phyloP scores from a whole-genome alignment of 2,329 filamentous ascomycete species.

The Aphanocladium album region DNA sequence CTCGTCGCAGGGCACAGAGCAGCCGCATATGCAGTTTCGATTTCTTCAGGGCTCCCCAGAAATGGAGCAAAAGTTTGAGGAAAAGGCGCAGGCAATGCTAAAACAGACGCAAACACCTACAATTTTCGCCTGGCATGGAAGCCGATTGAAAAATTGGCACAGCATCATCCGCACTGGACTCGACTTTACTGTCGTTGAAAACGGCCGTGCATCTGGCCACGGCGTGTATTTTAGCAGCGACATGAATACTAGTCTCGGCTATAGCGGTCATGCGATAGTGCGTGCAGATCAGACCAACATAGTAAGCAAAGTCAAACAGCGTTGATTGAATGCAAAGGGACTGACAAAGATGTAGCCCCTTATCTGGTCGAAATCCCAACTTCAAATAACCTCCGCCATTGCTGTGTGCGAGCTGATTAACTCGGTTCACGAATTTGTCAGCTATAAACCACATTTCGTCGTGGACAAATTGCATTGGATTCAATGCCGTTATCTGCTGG shows the following conservation, averaged over 20 bases:
- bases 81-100: slow-evolving; percentile 50
- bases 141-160: slow-evolving; percentile 74
- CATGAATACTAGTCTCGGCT: slow-evolving; percentile 51
- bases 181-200: slow-evolving; percentile 55
- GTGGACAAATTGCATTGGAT: slow-evolving; percentile 78
- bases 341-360: neutral
- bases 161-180: slow-evolving; percentile 80
- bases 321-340: neutral
- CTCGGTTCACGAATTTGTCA: slow-evolving; percentile 55
- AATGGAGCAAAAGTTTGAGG: slow-evolving; percentile 70
- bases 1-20: slow-evolving; percentile 40
- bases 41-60: slow-evolving; percentile 86
- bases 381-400: slow-evolving; percentile 56
- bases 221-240: slow-evolving; percentile 74
- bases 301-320: neutral
- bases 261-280: slow-evolving; percentile 24
- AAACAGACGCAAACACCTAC: slow-evolving; percentile 51
- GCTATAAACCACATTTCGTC: slow-evolving; percentile 58
- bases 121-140: slow-evolving; percentile 85
- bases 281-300: neutral
- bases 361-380: slow-evolving; percentile 62
- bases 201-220: slow-evolving; percentile 70
- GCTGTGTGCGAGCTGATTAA: slow-evolving; percentile 87
- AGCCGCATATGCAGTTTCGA: slow-evolving; percentile 70
- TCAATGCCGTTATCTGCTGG: slow-evolving; percentile 80